A percentile compares a stretch with the other conserved stretches of the same genome.
These are phyloP conservation scores for Fraxinus sp. DNA, from an alignment of 305 asterid species.

Conservation along the genomic window DNA sequence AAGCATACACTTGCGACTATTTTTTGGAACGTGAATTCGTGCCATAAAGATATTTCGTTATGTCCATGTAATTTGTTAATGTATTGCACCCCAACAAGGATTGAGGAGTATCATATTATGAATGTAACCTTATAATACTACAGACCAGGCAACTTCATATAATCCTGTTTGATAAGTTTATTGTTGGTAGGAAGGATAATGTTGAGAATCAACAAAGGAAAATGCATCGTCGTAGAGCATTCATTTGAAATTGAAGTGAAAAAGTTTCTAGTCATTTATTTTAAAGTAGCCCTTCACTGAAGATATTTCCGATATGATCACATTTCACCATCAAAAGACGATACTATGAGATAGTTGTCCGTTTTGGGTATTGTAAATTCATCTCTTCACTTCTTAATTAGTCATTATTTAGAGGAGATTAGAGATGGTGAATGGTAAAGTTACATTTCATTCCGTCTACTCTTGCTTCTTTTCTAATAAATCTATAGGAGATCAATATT, in stretches of 20 bases:
- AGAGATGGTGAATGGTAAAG: not conserved
- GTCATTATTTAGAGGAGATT: not conserved
- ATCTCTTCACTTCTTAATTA: not conserved
- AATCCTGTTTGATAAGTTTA: not conserved
- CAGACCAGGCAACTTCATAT: not conserved
- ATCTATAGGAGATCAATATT: not conserved
- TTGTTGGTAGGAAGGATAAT: not conserved
- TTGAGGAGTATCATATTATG: not conserved
- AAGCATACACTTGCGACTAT: not conserved
- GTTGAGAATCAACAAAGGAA: not conserved
- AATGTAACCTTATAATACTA: not conserved
- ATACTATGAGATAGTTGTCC: not conserved
- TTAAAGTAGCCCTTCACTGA: not conserved
- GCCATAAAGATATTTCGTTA: not conserved
- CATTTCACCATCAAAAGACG: not conserved
- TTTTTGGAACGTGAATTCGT: not conserved
- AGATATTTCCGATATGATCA: not conserved
- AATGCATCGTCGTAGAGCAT: not conserved
- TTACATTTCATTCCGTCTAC: not conserved
- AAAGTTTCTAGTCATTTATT: not conserved
- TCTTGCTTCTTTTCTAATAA: not conserved
- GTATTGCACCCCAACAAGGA: not conserved
- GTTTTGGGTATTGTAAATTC: not conserved
- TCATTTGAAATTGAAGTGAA: not conserved
- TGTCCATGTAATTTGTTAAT: not conserved